Evolutionary conservation across 768 basidiomycete species (phyloP).

Genomic region (Lentinula sp.): DNA sequence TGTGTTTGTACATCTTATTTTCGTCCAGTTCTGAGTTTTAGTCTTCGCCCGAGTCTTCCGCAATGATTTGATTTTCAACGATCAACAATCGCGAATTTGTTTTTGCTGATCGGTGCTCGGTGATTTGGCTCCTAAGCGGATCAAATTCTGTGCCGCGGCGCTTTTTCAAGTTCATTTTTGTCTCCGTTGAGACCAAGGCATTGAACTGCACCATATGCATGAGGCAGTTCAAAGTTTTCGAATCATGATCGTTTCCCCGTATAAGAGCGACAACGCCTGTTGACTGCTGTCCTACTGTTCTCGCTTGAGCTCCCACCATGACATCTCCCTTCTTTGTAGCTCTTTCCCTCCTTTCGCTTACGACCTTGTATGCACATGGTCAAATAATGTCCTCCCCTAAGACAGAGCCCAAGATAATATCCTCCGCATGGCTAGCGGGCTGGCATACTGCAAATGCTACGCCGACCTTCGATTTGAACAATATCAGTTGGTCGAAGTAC

Average conservation of each 20-base stretch:
- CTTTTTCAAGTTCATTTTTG: background rate
- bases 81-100: background rate
- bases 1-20: background rate
- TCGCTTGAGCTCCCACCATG: background rate
- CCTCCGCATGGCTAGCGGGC: constrained; percentile 62
- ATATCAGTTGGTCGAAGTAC: constrained; percentile 63
- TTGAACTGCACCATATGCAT: background rate
- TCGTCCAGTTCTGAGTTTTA: too few relatives aligned
- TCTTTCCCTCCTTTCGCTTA: constrained; percentile 1
- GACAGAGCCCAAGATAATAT: constrained; percentile 19
- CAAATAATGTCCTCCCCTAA: background rate
- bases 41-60: too few relatives aligned
- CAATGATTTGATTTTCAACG: background rate
- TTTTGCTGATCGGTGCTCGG: background rate
- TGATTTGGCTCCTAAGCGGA: background rate
- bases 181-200: background rate
- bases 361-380: background rate
- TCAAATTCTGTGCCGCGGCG: background rate
- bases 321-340: background rate
- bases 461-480: constrained; percentile 28
- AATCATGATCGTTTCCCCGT: background rate
- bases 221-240: background rate
- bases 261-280: background rate
- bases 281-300: background rate
- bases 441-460: constrained; percentile 51